phyloP scores from a whole-genome alignment of 495 filamentous ascomycete genomes.

The Penicillium angulare region DNA sequence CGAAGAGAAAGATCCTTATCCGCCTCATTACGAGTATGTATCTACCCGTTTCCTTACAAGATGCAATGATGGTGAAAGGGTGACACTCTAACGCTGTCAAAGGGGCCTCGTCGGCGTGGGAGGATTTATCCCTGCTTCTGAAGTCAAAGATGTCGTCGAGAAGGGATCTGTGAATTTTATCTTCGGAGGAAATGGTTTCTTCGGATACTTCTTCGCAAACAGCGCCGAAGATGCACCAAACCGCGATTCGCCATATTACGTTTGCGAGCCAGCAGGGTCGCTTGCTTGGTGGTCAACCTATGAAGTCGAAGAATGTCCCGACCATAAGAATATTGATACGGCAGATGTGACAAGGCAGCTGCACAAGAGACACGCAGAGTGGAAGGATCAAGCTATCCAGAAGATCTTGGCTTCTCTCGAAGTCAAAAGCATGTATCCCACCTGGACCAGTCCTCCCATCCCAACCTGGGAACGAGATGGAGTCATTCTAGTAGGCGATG shows the following conservation, averaged over 20 bases:
- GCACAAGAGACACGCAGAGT: slow-evolving; percentile 41
- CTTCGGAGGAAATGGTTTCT: slow-evolving; percentile 55
- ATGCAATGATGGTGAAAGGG: neutral
- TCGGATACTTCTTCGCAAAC: slow-evolving; percentile 50
- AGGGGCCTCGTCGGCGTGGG: slow-evolving; percentile 54
- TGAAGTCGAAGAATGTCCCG: slow-evolving; percentile 34
- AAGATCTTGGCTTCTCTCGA: slow-evolving; percentile 37
- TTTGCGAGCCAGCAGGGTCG: slow-evolving; percentile 33
- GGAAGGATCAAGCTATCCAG: slow-evolving; percentile 51
- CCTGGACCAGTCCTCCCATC: slow-evolving; percentile 49
- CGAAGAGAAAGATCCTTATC: slow-evolving; percentile 28
- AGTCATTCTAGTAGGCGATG: slow-evolving; percentile 41
- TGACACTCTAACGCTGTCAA: neutral
- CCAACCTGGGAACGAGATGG: slow-evolving; percentile 46
- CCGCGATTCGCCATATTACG: slow-evolving; percentile 25
- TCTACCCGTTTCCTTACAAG: neutral
- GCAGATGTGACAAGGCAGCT: slow-evolving; percentile 40
- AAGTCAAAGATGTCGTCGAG: slow-evolving; percentile 22
- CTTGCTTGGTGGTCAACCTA: slow-evolving; percentile 53
- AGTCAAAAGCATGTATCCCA: slow-evolving; percentile 52
- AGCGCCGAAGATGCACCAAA: slow-evolving; percentile 15
- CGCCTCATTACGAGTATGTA: slow-evolving; percentile 43
- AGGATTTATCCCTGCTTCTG: slow-evolving; percentile 44
- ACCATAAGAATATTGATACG: slow-evolving; percentile 35
- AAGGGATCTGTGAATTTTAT: slow-evolving; percentile 51